Evolutionary conservation across 2,329 filamentous ascomycete species (phyloP), one percentile per base, ranked within the genome.

Genomic region (Cladophialophora chaetospira): DNA sequence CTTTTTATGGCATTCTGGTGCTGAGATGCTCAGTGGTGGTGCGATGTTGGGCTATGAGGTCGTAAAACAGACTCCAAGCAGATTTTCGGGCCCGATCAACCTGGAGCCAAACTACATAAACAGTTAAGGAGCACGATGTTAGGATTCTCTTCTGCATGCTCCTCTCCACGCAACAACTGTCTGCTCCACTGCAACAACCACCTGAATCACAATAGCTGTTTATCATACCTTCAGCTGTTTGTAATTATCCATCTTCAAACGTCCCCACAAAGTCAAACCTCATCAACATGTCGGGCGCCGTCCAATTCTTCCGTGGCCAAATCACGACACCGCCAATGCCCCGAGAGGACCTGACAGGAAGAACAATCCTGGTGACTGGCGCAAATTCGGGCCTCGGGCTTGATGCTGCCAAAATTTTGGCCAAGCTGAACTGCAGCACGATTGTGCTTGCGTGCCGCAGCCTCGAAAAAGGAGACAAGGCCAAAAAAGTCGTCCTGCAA

Each of bases 371-470:
- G 33, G 64, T 79, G 25, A 79, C 76, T 0, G 77, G 77, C 23
- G 62, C 72, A 29, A 79, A 79, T 60, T 68, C 69, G 4, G 77
- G 77, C 2, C 67, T 78, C 0, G 77, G 77, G 4, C 64, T 74
- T 4, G 76, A 78, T 66, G 72, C 75, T 43, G 72, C 74, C 5
- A 69, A 69, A 6, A 71, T 77, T 2, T 74, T 70, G 4, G 73
- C 76, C 11, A 71, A 74, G 17, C 43, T 62, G 17, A 71, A 71
- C 47, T 77, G 78, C 8, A 43, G 67, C 5, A 67, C 71, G 5
- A 77, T 82, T 62, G 79, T 76, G 65, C 72, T 82, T 13, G 72
- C 67, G 25, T 77, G 72, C 15, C 68, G 73, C 26, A 69, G 70
- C 5, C 29, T 69, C 0, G 11, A 59, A 2, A 74, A 75, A 31